phyloP scores from a whole-genome alignment of 176 grass and related monocot species.

The Otatea glauca region DNA sequence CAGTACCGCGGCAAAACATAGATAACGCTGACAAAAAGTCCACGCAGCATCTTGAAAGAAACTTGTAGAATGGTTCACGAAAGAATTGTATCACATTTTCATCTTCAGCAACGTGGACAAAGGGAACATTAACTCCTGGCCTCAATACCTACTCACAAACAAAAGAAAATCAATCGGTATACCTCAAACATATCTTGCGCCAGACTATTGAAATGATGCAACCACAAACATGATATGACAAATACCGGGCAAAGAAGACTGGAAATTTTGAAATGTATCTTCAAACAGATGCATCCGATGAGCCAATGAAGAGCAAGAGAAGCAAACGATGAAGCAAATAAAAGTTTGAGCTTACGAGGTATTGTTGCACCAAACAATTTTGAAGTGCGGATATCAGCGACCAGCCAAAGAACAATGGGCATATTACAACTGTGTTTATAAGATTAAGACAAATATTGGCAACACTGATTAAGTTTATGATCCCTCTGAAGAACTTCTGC shows the following conservation, averaged over 20 bases:
- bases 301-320: slow-evolving; percentile 49
- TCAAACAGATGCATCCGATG: slow-evolving; percentile 25
- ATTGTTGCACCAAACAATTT: slow-evolving; percentile 42
- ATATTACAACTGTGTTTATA: slow-evolving; percentile 17
- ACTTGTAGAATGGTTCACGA: slow-evolving; percentile 40
- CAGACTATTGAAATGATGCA: background rate
- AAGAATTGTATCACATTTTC: background rate
- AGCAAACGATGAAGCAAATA: slow-evolving; percentile 39
- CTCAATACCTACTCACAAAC: slow-evolving; percentile 29
- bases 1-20: too few relatives aligned
- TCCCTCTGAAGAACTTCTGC: slow-evolving; percentile 27
- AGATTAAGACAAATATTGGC: slow-evolving; percentile 46
- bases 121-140: slow-evolving; percentile 21
- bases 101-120: slow-evolving; percentile 1
- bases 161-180: slow-evolving; percentile 28
- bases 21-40: background rate
- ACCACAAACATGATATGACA: background rate
- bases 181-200: background rate
- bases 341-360: slow-evolving; percentile 28
- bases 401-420: slow-evolving; percentile 45
- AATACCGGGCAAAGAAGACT: slow-evolving; percentile 33
- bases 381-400: slow-evolving; percentile 43
- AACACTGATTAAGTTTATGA: slow-evolving; percentile 11
- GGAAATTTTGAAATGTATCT: slow-evolving; percentile 1
- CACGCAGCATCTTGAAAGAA: slow-evolving; percentile 22